phyloP scores from a whole-genome alignment of 129 eudicot species.

The Lactuca sativa region DNA sequence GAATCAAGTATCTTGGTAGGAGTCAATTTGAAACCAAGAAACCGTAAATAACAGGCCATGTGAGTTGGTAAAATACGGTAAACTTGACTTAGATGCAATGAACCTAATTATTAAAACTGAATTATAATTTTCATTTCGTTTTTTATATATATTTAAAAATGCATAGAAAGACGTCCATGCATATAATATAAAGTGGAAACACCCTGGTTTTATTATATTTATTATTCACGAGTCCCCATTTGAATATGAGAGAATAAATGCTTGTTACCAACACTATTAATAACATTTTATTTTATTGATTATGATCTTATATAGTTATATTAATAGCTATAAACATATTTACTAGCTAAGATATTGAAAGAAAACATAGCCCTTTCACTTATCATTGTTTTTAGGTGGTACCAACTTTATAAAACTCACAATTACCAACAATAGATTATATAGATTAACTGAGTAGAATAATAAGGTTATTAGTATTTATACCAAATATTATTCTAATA shows the following conservation, averaged over 20 bases:
- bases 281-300: background rate
- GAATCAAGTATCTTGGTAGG: slow-evolving; percentile 14
- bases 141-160: background rate
- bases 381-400: too few relatives aligned
- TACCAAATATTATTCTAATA: too few relatives aligned
- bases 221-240: slow-evolving; percentile 15
- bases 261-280: slow-evolving; percentile 11
- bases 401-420: too few relatives aligned
- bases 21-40: slow-evolving; percentile 15
- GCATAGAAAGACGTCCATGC: background rate
- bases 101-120: slow-evolving; percentile 10
- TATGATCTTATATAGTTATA: background rate
- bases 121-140: background rate
- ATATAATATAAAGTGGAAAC: slow-evolving; percentile 8
- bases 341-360: too few relatives aligned
- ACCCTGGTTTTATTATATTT: slow-evolving; percentile 13
- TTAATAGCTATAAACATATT: too few relatives aligned
- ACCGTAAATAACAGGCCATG: slow-evolving; percentile 12
- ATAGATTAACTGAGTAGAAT: too few relatives aligned
- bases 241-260: slow-evolving; percentile 25
- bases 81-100: slow-evolving; percentile 21
- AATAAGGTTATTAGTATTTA: too few relatives aligned
- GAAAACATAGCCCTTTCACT: too few relatives aligned
- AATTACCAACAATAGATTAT: too few relatives aligned
- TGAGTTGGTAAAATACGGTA: slow-evolving; percentile 16